These are phyloP conservation scores for Aurantiochytrium sp. DNA, from an alignment of 108 stramenopile species.

Conservation along the genomic window DNA sequence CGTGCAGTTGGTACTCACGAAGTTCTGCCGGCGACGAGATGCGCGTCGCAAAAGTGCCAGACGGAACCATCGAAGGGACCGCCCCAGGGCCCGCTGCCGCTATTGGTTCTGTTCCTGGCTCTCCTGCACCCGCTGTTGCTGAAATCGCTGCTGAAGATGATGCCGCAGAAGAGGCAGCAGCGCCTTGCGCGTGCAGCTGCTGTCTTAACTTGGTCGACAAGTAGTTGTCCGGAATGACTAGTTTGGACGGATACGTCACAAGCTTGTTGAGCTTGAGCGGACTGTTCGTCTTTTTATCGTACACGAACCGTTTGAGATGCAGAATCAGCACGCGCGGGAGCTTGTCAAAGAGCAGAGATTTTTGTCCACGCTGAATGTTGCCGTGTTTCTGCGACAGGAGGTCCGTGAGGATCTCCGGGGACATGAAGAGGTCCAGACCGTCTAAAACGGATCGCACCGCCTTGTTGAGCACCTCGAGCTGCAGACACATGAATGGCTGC, in stretches of 20 bases:
- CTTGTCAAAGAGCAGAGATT: background rate
- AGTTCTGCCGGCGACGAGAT: background rate
- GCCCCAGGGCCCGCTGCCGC: no score
- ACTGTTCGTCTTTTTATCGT: background rate
- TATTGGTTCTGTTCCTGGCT: no score
- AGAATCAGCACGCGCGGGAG: background rate
- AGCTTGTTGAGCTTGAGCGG: background rate
- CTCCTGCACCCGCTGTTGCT: background rate
- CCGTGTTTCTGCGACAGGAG: background rate
- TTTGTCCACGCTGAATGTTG: background rate
- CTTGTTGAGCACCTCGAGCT: constrained; percentile 5
- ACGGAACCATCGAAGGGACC: background rate
- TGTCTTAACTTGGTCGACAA: background rate
- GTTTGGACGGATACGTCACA: background rate
- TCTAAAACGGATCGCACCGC: background rate
- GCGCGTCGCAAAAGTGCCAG: background rate
- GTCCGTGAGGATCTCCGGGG: background rate
- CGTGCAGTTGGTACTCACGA: background rate
- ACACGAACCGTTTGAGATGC: constrained; percentile 5
- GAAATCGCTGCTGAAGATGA: background rate
- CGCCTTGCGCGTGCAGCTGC: background rate
- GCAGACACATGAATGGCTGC: constrained; percentile 15
- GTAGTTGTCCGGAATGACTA: constrained; percentile 10
- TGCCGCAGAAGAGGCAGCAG: background rate
- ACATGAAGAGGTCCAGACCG: constrained; percentile 10